phyloP scores from a whole-genome alignment of 495 filamentous ascomycete genomes.

The Penicillium salamii region DNA sequence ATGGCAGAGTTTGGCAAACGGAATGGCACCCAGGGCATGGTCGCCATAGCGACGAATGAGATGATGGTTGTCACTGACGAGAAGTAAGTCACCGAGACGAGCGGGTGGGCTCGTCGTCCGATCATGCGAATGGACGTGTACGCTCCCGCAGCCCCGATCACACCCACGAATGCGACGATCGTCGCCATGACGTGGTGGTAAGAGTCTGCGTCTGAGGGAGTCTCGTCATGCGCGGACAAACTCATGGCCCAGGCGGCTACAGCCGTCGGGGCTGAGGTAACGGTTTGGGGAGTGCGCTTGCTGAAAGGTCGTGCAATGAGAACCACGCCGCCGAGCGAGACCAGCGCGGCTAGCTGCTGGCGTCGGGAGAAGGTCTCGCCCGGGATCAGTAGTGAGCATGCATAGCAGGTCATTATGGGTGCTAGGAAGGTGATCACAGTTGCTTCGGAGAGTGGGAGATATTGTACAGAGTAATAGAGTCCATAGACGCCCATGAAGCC shows the following conservation, averaged over 20 bases:
- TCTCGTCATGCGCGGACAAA: slow-evolving; percentile 16
- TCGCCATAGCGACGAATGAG: slow-evolving; percentile 55
- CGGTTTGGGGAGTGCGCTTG: slow-evolving; percentile 3
- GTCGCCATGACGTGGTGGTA: slow-evolving; percentile 72
- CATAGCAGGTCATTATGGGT: slow-evolving; percentile 78
- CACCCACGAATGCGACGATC: slow-evolving; percentile 70
- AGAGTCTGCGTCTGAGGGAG: slow-evolving; percentile 33
- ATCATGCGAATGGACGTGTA: slow-evolving; percentile 84
- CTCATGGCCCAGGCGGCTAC: slow-evolving; percentile 1
- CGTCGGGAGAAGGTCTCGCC: slow-evolving; percentile 76
- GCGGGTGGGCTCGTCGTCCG: slow-evolving; percentile 75
- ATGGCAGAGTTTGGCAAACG: slow-evolving; percentile 55
- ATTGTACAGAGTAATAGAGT: slow-evolving; percentile 78
- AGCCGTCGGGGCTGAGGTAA: not conserved
- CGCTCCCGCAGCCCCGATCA: slow-evolving; percentile 73
- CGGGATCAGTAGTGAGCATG: slow-evolving; percentile 68
- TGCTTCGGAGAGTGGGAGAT: slow-evolving; percentile 85
- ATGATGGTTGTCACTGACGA: slow-evolving; percentile 67
- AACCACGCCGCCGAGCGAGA: slow-evolving; percentile 78
- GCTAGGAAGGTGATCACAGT: slow-evolving; percentile 91
- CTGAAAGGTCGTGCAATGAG: slow-evolving; percentile 75
- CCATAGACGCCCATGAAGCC: slow-evolving; percentile 89
- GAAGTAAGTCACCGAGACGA: slow-evolving; percentile 88
- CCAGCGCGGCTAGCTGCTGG: slow-evolving; percentile 71
- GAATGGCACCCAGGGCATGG: slow-evolving; percentile 58